Evolutionary conservation across 176 grass and related monocot genomes (phyloP).

Genomic region (Ensete glaucum): DNA sequence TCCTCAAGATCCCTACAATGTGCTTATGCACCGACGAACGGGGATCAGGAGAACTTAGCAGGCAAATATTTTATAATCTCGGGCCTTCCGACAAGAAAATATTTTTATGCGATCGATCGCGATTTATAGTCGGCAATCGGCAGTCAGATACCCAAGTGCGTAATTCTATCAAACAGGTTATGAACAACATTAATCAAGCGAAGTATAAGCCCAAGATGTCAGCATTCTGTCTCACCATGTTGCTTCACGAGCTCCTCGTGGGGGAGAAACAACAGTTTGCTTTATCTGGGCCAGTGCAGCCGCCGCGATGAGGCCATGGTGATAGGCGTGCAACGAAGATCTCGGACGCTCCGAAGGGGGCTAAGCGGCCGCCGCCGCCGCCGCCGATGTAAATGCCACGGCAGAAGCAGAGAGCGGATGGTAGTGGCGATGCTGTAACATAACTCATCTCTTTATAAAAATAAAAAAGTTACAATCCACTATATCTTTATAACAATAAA

Average conservation of each 20-base stretch:
- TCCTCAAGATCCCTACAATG: too few relatives aligned
- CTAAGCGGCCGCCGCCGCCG: slow-evolving; percentile 46
- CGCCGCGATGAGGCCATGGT: slow-evolving; percentile 44
- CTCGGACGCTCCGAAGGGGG: slow-evolving; percentile 32
- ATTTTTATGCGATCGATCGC: slow-evolving; percentile 30
- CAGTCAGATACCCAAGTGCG: slow-evolving; percentile 27
- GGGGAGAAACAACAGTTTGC: slow-evolving; percentile 21
- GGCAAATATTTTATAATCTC: slow-evolving; percentile 69
- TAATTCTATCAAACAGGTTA: too few relatives aligned
- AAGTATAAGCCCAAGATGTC: too few relatives aligned
- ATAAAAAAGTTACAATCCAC: too few relatives aligned
- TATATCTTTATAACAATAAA: too few relatives aligned
- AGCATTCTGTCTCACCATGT: slow-evolving; percentile 45
- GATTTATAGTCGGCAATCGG: not conserved
- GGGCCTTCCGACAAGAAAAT: slow-evolving; percentile 70
- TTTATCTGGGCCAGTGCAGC: slow-evolving; percentile 34
- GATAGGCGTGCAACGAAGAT: slow-evolving; percentile 49
- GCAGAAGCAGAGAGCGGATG: slow-evolving; percentile 11
- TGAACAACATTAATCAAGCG: too few relatives aligned
- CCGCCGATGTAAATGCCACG: slow-evolving; percentile 22
- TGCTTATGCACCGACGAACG: too few relatives aligned
- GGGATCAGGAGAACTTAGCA: slow-evolving; percentile 15
- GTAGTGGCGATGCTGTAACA: not conserved
- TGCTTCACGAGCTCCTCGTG: slow-evolving; percentile 84
- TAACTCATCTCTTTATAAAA: too few relatives aligned